Evolutionary conservation across 176 grass and related monocot species (phyloP).

Genomic region (Microstegium vimineum): DNA sequence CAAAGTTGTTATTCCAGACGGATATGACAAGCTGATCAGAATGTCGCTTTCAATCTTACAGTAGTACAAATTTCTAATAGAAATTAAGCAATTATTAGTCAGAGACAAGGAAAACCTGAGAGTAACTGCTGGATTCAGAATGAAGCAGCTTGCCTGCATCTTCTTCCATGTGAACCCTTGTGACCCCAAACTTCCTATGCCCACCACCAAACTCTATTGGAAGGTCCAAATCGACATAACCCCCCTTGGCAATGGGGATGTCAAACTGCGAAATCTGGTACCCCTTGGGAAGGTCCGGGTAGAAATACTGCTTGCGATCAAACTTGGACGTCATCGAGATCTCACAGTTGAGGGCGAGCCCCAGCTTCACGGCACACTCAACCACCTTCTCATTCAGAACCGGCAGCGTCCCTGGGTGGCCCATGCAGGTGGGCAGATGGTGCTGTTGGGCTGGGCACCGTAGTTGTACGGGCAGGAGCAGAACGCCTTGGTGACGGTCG

Average conservation of each 20-base stretch:
- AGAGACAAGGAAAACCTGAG: constrained; percentile 58
- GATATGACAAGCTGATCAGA: no score
- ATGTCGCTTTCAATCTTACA: no score
- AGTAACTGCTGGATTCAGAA: constrained; percentile 67
- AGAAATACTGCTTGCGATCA: constrained; percentile 97
- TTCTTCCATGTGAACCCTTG: constrained; percentile 97
- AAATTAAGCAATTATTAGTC: not conserved
- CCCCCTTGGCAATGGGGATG: constrained; percentile 72
- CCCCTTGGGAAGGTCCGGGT: constrained; percentile 92
- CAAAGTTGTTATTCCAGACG: not conserved
- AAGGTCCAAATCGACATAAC: constrained; percentile 81
- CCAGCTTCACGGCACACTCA: constrained; percentile 75
- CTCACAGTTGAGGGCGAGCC: constrained; percentile 81
- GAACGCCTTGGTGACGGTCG: constrained; percentile 75
- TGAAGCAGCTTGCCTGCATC: constrained; percentile 96
- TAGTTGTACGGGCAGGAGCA: constrained; percentile 76
- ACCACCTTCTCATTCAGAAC: constrained; percentile 75
- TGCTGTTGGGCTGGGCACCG: constrained; percentile 70
- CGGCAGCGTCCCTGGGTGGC: constrained; percentile 74
- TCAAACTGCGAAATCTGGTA: constrained; percentile 99
- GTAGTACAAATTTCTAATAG: not conserved
- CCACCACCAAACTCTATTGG: constrained; percentile 85
- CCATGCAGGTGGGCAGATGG: constrained; percentile 90
- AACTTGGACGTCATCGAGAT: constrained; percentile 80
- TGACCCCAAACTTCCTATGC: constrained; percentile 81